Base-by-base conservation (phyloP, 345 rosid species). In the Kernera saxatilis region DNA sequence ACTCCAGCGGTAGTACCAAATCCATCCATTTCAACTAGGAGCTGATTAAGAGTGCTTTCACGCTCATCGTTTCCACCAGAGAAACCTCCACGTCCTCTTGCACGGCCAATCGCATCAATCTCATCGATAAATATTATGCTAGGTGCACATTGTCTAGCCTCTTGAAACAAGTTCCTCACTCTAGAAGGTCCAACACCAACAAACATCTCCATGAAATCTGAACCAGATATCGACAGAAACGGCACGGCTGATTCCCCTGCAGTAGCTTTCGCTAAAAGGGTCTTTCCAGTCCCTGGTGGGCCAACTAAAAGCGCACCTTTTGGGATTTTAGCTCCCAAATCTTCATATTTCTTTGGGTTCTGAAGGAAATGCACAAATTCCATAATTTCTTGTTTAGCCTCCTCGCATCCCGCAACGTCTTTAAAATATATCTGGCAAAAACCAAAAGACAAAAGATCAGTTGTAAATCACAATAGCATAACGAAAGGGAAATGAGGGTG, bases 131-230 rank as follows among this genome's bases (percentile, higher is more conserved):
- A 93, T 65, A 91, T 72, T 65, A 93, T 93, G 71, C 99, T 91
- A 32, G 99, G 96, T 43, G 97, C 90, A 82, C 91, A 87, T 37
- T 86, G 91, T 72, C 99, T 88, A 57, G 99, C 97, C 72, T 93
- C 99, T 73, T 89, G 96, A 81, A 93, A 93, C 82, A 93, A 91
- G 78, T 82, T 89, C 78, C 99, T 88, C 44, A 93, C 99, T 73
- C 97, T 89, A 22, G 99, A 91, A 41, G 97, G 99, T 71, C 99
- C 99, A 79, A 91, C 96, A 49, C 97, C 99, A 73, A 93, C 99
- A 85, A 93, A 93, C 97, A 93, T 88, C 80, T 93, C 99, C 92
- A 89, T 86, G 79, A 93, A 93, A 84, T 93, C 99, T 19, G 99
- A 93, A 56, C 97, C 99, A 32, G 96, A 87, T 52, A 91, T 93